A percentile compares a stretch with the other conserved stretches of the same genome.
These are phyloP conservation scores for Kodamaea neixiangensis DNA, from an alignment of 805 yeast genomes.

Conservation along the genomic window DNA sequence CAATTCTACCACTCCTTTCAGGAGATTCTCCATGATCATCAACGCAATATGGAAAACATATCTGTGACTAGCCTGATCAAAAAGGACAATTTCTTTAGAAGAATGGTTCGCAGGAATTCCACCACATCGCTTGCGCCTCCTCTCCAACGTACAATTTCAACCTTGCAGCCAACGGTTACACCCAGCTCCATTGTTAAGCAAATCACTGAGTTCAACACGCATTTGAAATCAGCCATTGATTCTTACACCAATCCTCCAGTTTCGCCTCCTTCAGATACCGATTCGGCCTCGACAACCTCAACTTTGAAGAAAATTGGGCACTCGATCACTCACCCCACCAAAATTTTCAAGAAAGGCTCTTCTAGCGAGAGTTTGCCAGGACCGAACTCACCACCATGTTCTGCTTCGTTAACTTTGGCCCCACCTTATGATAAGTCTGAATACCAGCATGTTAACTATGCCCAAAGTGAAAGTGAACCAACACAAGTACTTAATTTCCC, in stretches of 20 bases:
- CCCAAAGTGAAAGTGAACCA: background rate
- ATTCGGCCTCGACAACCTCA: slow-evolving; percentile 19
- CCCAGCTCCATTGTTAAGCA: slow-evolving; percentile 18
- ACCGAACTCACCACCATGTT: no score
- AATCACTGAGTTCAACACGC: slow-evolving; percentile 14
- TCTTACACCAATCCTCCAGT: background rate
- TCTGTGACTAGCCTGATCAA: slow-evolving; percentile 2
- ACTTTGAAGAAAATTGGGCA: slow-evolving; percentile 21
- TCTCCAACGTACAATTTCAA: slow-evolving; percentile 16
- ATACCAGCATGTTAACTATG: slow-evolving; percentile 8
- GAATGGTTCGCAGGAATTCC: slow-evolving; percentile 11
- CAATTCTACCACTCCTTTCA: slow-evolving; percentile 44
- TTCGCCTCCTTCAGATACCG: slow-evolving; percentile 1
- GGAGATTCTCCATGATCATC: slow-evolving; percentile 22
- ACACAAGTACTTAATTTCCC: slow-evolving; percentile 26
- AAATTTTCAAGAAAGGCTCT: slow-evolving; percentile 16
- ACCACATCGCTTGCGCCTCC: background rate
- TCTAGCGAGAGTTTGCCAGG: no score
- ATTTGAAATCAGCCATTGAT: slow-evolving; percentile 4
- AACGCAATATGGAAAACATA: slow-evolving; percentile 6
- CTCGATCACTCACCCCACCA: slow-evolving; percentile 20
- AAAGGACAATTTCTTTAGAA: slow-evolving; percentile 6
- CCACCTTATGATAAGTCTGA: slow-evolving; percentile 10
- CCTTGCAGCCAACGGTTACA: slow-evolving; percentile 14
- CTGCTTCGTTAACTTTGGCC: background rate